Percentiles rank a stretch among this genome's conserved stretches.
Evolutionary conservation across 2,329 filamentous ascomycete genomes (phyloP).

Genomic region (Alternaria alternata): DNA sequence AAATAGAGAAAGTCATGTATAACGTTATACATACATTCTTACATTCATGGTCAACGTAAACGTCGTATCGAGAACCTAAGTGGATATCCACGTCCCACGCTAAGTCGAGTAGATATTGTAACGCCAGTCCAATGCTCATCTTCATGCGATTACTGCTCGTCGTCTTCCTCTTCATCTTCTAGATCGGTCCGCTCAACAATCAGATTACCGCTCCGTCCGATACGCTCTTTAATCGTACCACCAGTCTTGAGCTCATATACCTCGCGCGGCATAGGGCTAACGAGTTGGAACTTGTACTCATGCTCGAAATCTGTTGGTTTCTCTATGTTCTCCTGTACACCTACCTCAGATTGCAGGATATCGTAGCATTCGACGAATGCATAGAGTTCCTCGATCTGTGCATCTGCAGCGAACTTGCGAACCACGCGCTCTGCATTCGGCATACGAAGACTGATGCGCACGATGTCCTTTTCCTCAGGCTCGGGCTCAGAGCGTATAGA

Average conservation of each 20-base stretch:
- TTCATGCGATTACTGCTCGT: conserved; percentile 19
- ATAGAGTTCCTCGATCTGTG: conserved; percentile 86
- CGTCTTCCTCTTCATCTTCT: conserved; percentile 62
- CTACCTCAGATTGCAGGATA: conserved; percentile 59
- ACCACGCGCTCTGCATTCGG: conserved; percentile 77
- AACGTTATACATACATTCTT: background rate
- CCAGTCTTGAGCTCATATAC: conserved; percentile 76
- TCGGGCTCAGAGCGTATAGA: conserved; percentile 74
- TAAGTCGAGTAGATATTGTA: conserved; percentile 5
- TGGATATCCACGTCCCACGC: conserved; percentile 6
- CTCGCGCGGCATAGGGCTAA: conserved; percentile 82
- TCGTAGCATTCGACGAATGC: conserved; percentile 95
- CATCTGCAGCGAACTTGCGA: conserved; percentile 74
- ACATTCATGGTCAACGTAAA: background rate
- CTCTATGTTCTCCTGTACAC: conserved; percentile 45
- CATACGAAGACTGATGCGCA: conserved; percentile 72
- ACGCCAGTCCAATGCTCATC: background rate
- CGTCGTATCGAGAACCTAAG: background rate
- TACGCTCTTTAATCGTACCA: conserved; percentile 72
- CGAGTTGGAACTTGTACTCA: conserved; percentile 83
- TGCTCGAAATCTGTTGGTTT: conserved; percentile 77
- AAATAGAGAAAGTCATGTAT: background rate
- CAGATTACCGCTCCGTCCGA: conserved; percentile 85
- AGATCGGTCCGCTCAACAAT: conserved; percentile 79
- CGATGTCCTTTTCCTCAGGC: conserved; percentile 69